Base-by-base conservation (phyloP, 2,329 filamentous ascomycete genomes). In the Simplicillium sp. region DNA sequence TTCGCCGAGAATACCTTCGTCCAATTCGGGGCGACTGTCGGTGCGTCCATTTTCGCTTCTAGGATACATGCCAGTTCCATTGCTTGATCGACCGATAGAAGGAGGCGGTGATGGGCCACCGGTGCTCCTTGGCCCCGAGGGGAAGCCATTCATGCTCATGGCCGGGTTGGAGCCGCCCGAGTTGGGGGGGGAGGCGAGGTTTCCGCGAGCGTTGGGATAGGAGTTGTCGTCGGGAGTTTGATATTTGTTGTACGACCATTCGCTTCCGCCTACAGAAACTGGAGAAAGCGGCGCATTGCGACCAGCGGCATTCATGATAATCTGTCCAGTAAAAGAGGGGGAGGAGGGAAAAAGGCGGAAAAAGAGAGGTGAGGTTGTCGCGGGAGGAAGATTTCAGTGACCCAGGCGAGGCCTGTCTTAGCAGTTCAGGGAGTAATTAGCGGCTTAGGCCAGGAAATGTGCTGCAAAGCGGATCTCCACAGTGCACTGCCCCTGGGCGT, bases 81-180 rank as follows among this genome's bases (percentile, higher is more conserved):
- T 82, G 61, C 87, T 96, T 39, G 87, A 94, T 48, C 85, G 76
- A 47, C 84, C 87, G 50, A 96, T 73, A 5, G 90, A 97, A 48
- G 83, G 87, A 18, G 92, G 90, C 41, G 90, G 89, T 38, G 90
- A 96, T 39, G 90, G 78, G 18, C 72, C 76, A 25, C 20, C 75
- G 46, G 66, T 66, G 57, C 67, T 77, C 64, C 68, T 71, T 60
- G 69, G 74, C 46, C 66, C 70, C 28, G 72, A 58, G 39, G 75
- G 66, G 54, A 76, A 79, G 53, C 67, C 72, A 62, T 77, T 82
- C 68, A 82, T 77, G 51, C 70, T 72, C 54, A 71, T 71, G 54
- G 49, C 53, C 54, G 66, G 65, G 67, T 70, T 70, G 49, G 73
- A 71, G 56, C 76, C 69, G 60, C 73, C 81, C 40, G 83, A 86